Percentiles rank a stretch among this genome's conserved stretches.
These are phyloP conservation scores for Teratosphaeriaceae sp. DNA, from an alignment of 2,329 filamentous ascomycete species.

Conservation along the genomic window DNA sequence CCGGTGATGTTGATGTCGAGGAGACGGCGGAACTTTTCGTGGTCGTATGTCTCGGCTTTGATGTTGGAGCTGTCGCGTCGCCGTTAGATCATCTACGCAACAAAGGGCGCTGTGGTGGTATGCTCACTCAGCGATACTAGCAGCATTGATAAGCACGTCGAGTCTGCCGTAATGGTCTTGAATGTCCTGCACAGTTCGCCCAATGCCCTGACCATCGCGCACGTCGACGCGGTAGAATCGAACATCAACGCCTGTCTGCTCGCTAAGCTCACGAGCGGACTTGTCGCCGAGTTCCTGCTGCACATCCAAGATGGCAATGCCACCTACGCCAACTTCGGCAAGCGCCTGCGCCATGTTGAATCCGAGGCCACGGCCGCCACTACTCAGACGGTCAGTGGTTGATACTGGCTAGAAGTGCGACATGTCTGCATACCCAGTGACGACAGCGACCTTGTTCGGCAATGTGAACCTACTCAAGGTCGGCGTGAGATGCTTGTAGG, in stretches of 20 bases:
- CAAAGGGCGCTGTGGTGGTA: neutral
- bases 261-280: slow-evolving; percentile 61
- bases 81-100: neutral
- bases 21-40: slow-evolving; percentile 68
- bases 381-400: slow-evolving; percentile 31
- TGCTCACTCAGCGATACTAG: slow-evolving; percentile 66
- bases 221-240: slow-evolving; percentile 76
- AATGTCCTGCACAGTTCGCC: slow-evolving; percentile 60
- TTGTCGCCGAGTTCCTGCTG: slow-evolving; percentile 68
- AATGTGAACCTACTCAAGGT: slow-evolving; percentile 65
- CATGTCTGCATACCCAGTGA: slow-evolving; percentile 66
- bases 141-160: slow-evolving; percentile 72
- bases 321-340: slow-evolving; percentile 67
- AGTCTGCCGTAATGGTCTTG: slow-evolving; percentile 61
- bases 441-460: slow-evolving; percentile 62
- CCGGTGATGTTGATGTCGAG: slow-evolving; percentile 80
- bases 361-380: slow-evolving; percentile 68
- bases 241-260: slow-evolving; percentile 65
- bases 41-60: slow-evolving; percentile 70
- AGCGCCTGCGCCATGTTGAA: slow-evolving; percentile 75
- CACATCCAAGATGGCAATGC: slow-evolving; percentile 68
- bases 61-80: slow-evolving; percentile 60
- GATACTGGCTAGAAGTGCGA: too few relatives aligned
- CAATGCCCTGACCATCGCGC: slow-evolving; percentile 62
- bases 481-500: slow-evolving; percentile 49